Conservation (phyloP, 371 early-diverging fungal species). For the Syncephalastrum sp. region DNA sequence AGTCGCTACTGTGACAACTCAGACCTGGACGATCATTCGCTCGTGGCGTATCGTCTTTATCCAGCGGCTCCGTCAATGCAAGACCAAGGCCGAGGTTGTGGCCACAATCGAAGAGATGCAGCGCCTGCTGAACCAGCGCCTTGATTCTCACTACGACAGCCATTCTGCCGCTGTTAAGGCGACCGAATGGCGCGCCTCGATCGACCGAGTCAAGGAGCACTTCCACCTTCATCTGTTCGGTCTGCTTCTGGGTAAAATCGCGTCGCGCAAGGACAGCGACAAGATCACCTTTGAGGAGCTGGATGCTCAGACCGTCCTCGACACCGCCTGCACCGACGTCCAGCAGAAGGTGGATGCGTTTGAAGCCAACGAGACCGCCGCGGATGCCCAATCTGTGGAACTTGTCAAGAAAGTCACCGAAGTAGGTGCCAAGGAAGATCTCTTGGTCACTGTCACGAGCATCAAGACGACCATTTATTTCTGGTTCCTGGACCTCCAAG, state of each 20-base stretch:
- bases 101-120: conserved; percentile 31
- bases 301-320: conserved; percentile 19
- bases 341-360: conserved; percentile 13
- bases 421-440: conserved; percentile 14
- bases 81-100: conserved; percentile 25
- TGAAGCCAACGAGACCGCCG: background rate
- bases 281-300: conserved; percentile 14
- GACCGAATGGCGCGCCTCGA: conserved; percentile 30
- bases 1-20: conserved; percentile 14
- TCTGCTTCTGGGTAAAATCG: conserved; percentile 22
- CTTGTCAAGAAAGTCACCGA: too few species aligned
- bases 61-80: conserved; percentile 28
- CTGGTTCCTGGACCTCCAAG: conserved; percentile 27
- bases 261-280: conserved; percentile 10
- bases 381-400: background rate
- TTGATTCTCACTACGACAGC: conserved; percentile 32
- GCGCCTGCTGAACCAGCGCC: conserved; percentile 26
- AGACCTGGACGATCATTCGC: conserved; percentile 31
- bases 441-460: conserved; percentile 27
- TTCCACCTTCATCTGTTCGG: conserved; percentile 37
- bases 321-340: conserved; percentile 23
- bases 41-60: conserved; percentile 39
- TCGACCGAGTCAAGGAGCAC: conserved; percentile 36
- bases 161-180: conserved; percentile 26
- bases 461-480: conserved; percentile 34